Evolutionary conservation across 2,329 filamentous ascomycete genomes (phyloP).

Genomic region (Magnaporthiopsis rhizophila): DNA sequence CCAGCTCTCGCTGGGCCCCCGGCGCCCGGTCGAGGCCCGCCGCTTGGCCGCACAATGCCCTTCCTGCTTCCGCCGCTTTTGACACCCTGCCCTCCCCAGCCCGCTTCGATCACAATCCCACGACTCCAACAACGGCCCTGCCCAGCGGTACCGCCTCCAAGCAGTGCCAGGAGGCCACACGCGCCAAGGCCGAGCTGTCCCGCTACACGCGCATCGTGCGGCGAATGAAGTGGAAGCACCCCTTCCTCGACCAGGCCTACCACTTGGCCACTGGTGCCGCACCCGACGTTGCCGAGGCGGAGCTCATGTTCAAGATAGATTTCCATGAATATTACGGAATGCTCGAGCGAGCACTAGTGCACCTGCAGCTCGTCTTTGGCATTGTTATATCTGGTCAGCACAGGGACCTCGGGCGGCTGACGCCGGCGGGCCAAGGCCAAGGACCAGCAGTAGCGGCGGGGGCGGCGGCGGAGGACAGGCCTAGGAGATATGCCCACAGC

Average conservation of each 20-base stretch:
- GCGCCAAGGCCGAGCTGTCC: constrained; percentile 33
- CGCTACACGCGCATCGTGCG: constrained; percentile 54
- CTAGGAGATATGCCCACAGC: constrained; percentile 21
- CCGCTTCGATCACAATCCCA: not conserved
- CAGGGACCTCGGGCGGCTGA: constrained; percentile 4
- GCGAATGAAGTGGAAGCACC: constrained; percentile 55
- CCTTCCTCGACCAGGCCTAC: constrained; percentile 51
- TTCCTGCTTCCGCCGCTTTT: not conserved
- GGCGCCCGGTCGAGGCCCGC: not conserved
- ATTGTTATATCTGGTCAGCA: constrained; percentile 35
- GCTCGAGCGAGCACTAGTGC: constrained; percentile 62
- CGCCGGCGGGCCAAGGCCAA: constrained; percentile 5
- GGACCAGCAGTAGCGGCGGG: constrained; percentile 15
- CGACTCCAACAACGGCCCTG: not conserved
- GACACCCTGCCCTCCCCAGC: too few relatives aligned
- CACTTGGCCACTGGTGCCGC: constrained; percentile 29
- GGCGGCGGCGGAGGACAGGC: constrained; percentile 12
- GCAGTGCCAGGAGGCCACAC: constrained; percentile 2
- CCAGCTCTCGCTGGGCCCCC: constrained; percentile 2
- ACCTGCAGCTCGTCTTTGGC: constrained; percentile 56
- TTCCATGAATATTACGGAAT: constrained; percentile 71
- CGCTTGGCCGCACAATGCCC: too few relatives aligned
- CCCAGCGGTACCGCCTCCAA: not conserved
- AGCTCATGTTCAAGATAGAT: constrained; percentile 69
- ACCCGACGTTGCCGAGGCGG: constrained; percentile 36